Base-by-base conservation (phyloP, 805 yeast species). In the Metschnikowia continentalis region DNA sequence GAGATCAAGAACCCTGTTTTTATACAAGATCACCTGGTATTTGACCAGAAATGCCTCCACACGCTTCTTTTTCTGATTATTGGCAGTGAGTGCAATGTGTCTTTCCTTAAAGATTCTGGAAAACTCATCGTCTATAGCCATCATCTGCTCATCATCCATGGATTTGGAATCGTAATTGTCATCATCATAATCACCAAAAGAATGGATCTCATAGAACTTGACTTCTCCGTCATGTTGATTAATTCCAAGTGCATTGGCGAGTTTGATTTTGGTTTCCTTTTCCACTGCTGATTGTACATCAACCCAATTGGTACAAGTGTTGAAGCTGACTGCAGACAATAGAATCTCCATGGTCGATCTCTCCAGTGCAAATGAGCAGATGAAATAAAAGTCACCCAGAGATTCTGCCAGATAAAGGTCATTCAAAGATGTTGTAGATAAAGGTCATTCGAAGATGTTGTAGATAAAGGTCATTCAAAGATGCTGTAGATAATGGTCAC, bases 81-180 rank as follows among this genome's bases (percentile, higher is more conserved):
- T 57, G 6, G 63, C 64, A 8, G 81, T 68, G 48, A 89, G 66
- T 0, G 88, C 86, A 53, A 80, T 83, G 57, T 83, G 82, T 59
- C 97, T 80, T 60, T 90, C 92, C 61, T 86, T 81, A 77, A 92
- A 92, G 49, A 92, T 92, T 48, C 78, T 78, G 0, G 97, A 81
- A 32, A 92, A 72, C 54, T 90, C 94, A 20, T 78, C 87, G 64
- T 92, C 98, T 60, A 92, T 79, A 17, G 91, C 95, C 84, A 90
- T 83, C 98, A 92, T 92, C 65, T 90, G 90, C 60, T 91, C 97
- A 67, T 91, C 97, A 53, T 91, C 96, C 95, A 90, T 88, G 0
- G 92, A 83, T 38, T 71, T 75, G 0, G 75, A 70, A 57, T 88
- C 96, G 47, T 84, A 88, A 6, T 80, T 78, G 30, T 79, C 84